Base-by-base conservation (phyloP, 768 basidiomycete genomes). In the Amanita brunnescens region DNA sequence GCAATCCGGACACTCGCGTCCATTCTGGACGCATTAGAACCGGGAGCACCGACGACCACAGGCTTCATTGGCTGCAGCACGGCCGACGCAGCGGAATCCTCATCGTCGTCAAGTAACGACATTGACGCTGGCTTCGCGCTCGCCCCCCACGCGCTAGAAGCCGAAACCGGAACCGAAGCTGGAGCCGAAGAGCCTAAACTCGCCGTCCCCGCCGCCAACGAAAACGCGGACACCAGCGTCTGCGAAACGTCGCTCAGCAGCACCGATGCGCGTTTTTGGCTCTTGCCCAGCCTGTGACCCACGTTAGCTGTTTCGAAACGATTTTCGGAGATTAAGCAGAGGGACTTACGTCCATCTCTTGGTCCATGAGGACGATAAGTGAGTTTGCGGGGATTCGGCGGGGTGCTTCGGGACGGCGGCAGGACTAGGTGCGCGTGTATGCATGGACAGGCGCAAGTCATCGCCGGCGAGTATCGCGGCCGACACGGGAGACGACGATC, bases 281-380 rank as follows among this genome's bases (percentile, higher is more conserved):
- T 73, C 57, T 81, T 85, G 14, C 79, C 69, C 59, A 87, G 76
- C n/a, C 85, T 87, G 54, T 24, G n/a, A n/a, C n/a, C n/a, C n/a
- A n/a, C n/a, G n/a, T n/a, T n/a, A n/a, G n/a, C n/a, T n/a, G n/a
- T n/a, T n/a, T n/a, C n/a, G n/a, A n/a, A n/a, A n/a, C n/a, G n/a
- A n/a, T n/a, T n/a, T n/a, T n/a, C n/a, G n/a, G n/a, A 21, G 30
- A 33, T 35, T n/a, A 35, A n/a, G 14, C n/a, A n/a, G 42, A 52
- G 33, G 48, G 43, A 79, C 79, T 56, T 59, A 85, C 82, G 26
- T 29, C 26, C 20, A 21, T 6, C 18, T 3, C 8, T 42, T 29
- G 10, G 23, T 23, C 18, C 6, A 23, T 42, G 41, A 42, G 16
- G 40, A 20, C 12, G 34, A 12, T 35, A 35, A 12, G n/a, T n/a